Base-by-base conservation (phyloP, 768 basidiomycete genomes). In the Clavaria fumosa region DNA sequence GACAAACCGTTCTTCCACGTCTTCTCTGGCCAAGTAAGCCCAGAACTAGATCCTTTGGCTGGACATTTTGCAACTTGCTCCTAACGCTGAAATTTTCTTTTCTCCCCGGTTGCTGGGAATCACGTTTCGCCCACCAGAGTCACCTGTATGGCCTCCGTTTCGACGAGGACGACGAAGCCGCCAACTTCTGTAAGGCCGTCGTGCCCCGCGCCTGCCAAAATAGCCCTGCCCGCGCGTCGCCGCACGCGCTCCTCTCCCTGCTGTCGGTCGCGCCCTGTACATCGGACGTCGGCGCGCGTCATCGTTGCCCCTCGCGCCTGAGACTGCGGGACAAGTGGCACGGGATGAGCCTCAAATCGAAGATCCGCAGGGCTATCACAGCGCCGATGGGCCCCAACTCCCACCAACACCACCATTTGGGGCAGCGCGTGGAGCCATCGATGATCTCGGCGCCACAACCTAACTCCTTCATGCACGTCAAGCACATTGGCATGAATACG, bases 1-100 rank as follows among this genome's bases (percentile, higher is more conserved):
- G 88, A 95, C 55, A 72, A 80, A 40, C 82, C 86, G 2, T 93
- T 93, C 62, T 95, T 95, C 59, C 88, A 96, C 55, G 68, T 76
- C 26, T 91, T 93, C 57, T 72, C 76, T 32, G 84, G 83, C 28
- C 72, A 79, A 60, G 90, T 91, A 50, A 52, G 83, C 64, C 15
- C 35, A 23, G 19, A 39, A 19, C 19, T 46, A 31, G 10, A 17
- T 20, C 32, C 4, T 12, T 19, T 20, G 24, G 15, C 22, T 31
- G 11, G 15, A 34, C 22, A 7, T 14, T 11, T 15, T 19, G 7
- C 3, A 7, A 9, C 36, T 21, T 15, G 22, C 10, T 7, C 5
- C 10, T 21, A 30, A 24, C 19, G 31, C 7, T 34, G 31, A 4
- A 38, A 62, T 70, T 50, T 65, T 65, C 42, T 72, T 70, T 4